Base-by-base conservation (phyloP, 2,329 filamentous ascomycete species). In the Fusarium anguioides region DNA sequence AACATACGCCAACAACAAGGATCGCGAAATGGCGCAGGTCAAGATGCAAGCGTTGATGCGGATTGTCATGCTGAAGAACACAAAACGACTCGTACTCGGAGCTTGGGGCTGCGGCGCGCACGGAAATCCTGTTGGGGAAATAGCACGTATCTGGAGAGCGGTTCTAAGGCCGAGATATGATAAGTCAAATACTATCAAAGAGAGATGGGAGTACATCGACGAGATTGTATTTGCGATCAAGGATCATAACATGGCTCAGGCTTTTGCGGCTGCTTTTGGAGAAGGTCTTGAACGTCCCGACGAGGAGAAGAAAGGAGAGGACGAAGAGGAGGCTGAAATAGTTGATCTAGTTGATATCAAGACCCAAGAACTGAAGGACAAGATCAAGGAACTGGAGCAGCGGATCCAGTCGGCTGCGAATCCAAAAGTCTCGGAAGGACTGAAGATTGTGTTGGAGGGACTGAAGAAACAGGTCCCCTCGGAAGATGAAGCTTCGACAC, bases 31-130 rank as follows among this genome's bases (percentile, higher is more conserved):
- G 10, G 82, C 82, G 0, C 68, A 81, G 24, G 75, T 76, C 8
- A 89, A 89, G 75, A 89, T 91, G 82, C 79, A 80, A 24, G 81
- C 80, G 8, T 86, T 89, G 3, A 71, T 90, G 74, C 79, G 86
- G 3, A 82, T 89, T 6, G 79, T 81, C 4, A 74, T 79, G 10
- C 71, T 76, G 2, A 82, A 81, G 57, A 82, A 83, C 0, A 79
- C 79, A 6, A 79, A 76, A 35, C 82, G 78, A 54, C 68, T 90
- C 0, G 84, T 91, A 0, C 77, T 90, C 0, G 88, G 88, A 0
- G 87, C 88, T 0, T 90, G 87, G 87, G 88, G 88, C 0, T 89
- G 87, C 60, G 88, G 88, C 4, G 86, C 86, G 0, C 87, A 89
- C 57, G 87, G 86, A 0, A 90, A 90, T 63, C 88, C 88, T 0